Evolutionary conservation across 441 rosid genomes (phyloP).

Genomic region (Manihot esculenta): DNA sequence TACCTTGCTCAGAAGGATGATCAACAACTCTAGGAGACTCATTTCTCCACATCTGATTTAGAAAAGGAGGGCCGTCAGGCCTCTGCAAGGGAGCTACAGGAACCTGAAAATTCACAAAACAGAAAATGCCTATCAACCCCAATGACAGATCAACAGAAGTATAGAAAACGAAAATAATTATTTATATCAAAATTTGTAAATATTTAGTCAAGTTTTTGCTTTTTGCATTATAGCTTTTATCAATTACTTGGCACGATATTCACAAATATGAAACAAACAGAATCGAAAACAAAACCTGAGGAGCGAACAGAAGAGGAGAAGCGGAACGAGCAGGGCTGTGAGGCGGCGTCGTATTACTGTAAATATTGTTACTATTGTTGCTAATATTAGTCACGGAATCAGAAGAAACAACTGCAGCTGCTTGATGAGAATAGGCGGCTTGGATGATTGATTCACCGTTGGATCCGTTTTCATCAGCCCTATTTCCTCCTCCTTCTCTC

Average conservation of each 20-base stretch:
- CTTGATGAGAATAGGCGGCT: conserved; percentile 13
- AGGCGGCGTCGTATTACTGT: conserved; percentile 34
- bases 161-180: no score
- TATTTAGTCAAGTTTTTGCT: no score
- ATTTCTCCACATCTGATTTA: conserved; percentile 45
- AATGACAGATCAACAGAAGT: no score
- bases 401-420: not conserved
- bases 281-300: conserved; percentile 49
- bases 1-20: conserved; percentile 52
- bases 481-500: conserved; percentile 31
- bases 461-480: conserved; percentile 37
- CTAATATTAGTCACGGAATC: conserved; percentile 17
- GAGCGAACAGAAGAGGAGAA: conserved; percentile 63
- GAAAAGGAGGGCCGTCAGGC: conserved; percentile 40
- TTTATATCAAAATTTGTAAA: no score
- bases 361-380: not conserved
- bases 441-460: conserved; percentile 23
- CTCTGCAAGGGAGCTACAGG: conserved; percentile 70
- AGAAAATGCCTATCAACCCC: not conserved
- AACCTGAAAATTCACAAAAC: conserved; percentile 41
- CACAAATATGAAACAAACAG: not conserved
- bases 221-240: no score
- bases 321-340: conserved; percentile 52
- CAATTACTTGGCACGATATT: no score
- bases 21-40: conserved; percentile 47